Base-by-base conservation (phyloP, 768 basidiomycete genomes). In the Panaeolus papilionaceus region DNA sequence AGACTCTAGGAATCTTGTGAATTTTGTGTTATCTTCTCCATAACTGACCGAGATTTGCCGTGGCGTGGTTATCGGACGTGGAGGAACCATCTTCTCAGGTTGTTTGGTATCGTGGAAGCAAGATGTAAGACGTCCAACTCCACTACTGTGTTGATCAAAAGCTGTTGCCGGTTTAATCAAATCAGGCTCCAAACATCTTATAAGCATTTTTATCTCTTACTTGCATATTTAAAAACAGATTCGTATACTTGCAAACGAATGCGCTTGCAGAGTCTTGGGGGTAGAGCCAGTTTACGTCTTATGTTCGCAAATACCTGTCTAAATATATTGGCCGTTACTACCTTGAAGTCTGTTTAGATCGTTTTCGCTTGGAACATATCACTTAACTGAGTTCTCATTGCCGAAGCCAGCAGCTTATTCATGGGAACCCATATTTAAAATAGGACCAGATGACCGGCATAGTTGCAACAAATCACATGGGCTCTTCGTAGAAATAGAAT, bases 41-140 rank as follows among this genome's bases (percentile, higher is more conserved):
- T 33, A 58, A 28, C 54, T 14, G 54, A 58, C 54, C n/a, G 54
- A 58, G 54, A 58, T 58, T n/a, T 58, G 54, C 54, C 54, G 54
- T 58, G 54, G 54, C 54, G 54, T 28, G 54, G 8, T 28, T 37
- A 58, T 58, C 33, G 26, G 33, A 58, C 12, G 28, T 58, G 28
- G 54, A 58, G 26, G 54, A 58, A 37, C 54, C 33, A 4, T 58
- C 54, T 51, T 58, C 33, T 58, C 54, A 58, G n/a, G 54, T 58
- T 37, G 54, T 28, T 12, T 7, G 11, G 26, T 37, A 37, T 58
- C 16, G 37, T 37, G 14, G 54, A 58, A 58, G 54, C 54, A 12
- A 18, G 12, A 58, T 33, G 28, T 2, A 58, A 58, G 54, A 58
- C 33, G 28, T 28, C 18, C 23, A 37, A 16, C 54, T 58, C 54